phyloP scores from a whole-genome alignment of 495 filamentous ascomycete genomes.

The Aspergillus carlsbadensis region DNA sequence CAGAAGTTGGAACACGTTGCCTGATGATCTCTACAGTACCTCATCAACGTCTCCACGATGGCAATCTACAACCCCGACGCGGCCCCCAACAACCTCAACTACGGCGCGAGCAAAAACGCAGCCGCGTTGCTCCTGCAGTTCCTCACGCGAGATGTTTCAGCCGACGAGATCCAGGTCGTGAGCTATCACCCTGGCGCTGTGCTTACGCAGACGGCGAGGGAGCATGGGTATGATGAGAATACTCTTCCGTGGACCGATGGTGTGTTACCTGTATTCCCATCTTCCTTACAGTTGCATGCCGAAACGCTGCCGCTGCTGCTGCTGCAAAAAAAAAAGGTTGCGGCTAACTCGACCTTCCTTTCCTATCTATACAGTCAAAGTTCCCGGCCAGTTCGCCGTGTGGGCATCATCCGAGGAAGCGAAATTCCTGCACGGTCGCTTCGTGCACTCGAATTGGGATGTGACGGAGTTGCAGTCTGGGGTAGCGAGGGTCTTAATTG shows the following conservation, averaged over 20 bases:
- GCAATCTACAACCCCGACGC: not conserved
- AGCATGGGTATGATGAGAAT: not conserved
- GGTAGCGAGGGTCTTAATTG: too few species aligned
- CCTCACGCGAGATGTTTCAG: not conserved
- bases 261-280: too few species aligned
- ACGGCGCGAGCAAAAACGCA: slow-evolving; percentile 4
- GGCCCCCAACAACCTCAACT: not conserved
- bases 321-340: too few species aligned
- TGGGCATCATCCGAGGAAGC: not conserved
- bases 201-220: not conserved
- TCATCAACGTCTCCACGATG: not conserved
- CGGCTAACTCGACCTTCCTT: too few species aligned
- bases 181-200: slow-evolving; percentile 5
- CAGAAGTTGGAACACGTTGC: too few species aligned
- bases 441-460: slow-evolving; percentile 1
- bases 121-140: not conserved
- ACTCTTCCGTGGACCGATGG: not conserved
- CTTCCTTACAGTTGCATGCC: too few species aligned
- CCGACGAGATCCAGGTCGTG: not conserved
- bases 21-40: too few species aligned
- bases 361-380: not conserved
- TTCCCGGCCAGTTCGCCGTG: not conserved
- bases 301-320: too few species aligned
- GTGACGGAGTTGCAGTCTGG: not conserved
- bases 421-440: not conserved